Evolutionary conservation across 2,329 filamentous ascomycete genomes (phyloP), one percentile per base, ranked within the genome.

Genomic region (Colletotrichum sublineola): DNA sequence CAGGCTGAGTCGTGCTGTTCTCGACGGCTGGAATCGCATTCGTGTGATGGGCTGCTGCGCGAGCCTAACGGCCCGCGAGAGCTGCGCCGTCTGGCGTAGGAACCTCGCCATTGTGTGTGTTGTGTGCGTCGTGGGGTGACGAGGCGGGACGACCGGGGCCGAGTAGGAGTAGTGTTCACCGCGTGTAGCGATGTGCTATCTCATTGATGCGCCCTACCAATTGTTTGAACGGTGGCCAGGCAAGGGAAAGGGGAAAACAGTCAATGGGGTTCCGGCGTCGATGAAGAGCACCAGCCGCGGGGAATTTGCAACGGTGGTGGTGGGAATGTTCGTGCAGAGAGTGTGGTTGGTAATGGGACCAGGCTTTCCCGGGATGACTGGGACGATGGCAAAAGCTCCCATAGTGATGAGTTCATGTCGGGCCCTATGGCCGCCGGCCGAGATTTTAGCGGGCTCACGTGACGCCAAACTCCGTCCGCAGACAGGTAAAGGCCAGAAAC

Each of bases 61-160:
- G 76, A 87, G 83, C 81, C 87, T 88, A 71, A 89, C 88, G 79
- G 90, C 85, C 81, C 88, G 87, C 83, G 89, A 89, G 80, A 93
- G 83, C 81, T 89, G 88, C 84, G 89, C 89, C 81, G 91, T 88
- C 81, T 90, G 89, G 81, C 91, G 89, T 76, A 93, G 84, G 78
- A 91, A 85, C 78, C 89, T 89, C 81, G 90, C 90, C 91, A 93
- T 93, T 82, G 80, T 63, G 12, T 53, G 9, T 60, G 56, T 68
- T 68, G 42, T 67, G 36, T 62, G 55, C 24, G 46, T 63, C 48
- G 57, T 40, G 40, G 29, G 46, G 46, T 52, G 62, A 56, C 48
- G 57, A 67, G 61, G 64, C 73, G 67, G 73, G 50, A 71, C 67
- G 71, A 74, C 73, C 67, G 73, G 73, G 46, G 73, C 44, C 71